phyloP scores from a whole-genome alignment of 2,329 filamentous ascomycete genomes.

The Neonectria sp. region DNA sequence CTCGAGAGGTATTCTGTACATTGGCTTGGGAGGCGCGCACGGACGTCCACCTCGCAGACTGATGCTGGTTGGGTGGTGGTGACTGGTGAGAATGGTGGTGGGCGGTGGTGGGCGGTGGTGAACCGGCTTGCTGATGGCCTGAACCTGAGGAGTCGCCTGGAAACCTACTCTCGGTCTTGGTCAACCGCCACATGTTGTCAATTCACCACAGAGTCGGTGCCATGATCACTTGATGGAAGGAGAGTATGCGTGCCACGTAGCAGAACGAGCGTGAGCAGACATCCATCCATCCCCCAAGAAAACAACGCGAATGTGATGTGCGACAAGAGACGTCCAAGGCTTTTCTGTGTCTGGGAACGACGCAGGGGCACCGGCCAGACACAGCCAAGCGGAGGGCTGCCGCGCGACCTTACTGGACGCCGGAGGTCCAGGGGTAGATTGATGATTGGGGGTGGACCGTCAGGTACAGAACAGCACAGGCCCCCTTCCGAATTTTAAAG shows the following conservation, averaged over 20 bases:
- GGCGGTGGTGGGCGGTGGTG: constrained; percentile 7
- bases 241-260: neutral
- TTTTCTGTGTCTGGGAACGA: constrained; percentile 27
- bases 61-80: constrained; percentile 3
- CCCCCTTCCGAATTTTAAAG: constrained; percentile 43
- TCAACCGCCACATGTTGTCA: neutral
- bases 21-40: constrained; percentile 5
- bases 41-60: neutral
- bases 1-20: neutral
- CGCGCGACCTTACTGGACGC: constrained; percentile 34
- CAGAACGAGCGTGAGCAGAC: neutral
- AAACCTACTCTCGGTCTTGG: neutral
- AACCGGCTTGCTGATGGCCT: constrained; percentile 22
- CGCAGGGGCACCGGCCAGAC: constrained; percentile 25
- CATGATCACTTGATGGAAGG: neutral
- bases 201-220: neutral
- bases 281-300: neutral
- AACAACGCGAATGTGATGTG: constrained; percentile 12
- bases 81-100: too few relatives aligned
- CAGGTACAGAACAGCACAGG: constrained; percentile 35
- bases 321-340: constrained; percentile 18
- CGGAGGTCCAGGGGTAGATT: constrained; percentile 43
- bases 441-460: constrained; percentile 24
- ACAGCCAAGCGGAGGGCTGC: constrained; percentile 30
- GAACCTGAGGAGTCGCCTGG: constrained; percentile 27